Percentiles rank a stretch among this genome's conserved stretches.
phyloP scores from a whole-genome alignment of 2,329 filamentous ascomycete genomes.

The Blumeriella jaapii region DNA sequence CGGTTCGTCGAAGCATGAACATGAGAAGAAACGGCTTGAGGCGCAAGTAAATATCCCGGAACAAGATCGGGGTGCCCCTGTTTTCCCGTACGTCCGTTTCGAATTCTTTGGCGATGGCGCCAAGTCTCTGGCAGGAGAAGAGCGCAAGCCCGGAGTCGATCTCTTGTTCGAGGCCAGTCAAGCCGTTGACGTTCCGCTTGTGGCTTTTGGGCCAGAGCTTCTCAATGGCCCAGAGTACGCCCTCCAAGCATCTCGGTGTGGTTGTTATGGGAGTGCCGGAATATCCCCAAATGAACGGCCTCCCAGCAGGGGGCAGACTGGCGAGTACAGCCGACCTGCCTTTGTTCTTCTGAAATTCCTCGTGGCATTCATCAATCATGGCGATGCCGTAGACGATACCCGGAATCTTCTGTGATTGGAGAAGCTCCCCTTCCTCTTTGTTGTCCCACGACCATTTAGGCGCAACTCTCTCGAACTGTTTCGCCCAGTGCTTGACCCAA shows the following conservation, averaged over 20 bases:
- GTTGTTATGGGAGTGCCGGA: slow-evolving; percentile 14
- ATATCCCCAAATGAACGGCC: slow-evolving; percentile 17
- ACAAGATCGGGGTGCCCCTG: slow-evolving; percentile 1
- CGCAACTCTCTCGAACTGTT: slow-evolving; percentile 7
- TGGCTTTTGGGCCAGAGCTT: slow-evolving; percentile 5
- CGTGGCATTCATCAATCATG: slow-evolving; percentile 18
- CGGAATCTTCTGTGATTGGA: not conserved
- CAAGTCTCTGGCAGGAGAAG: slow-evolving; percentile 5
- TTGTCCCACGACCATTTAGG: not conserved
- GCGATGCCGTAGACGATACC: slow-evolving; percentile 18
- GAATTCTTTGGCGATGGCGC: slow-evolving; percentile 10
- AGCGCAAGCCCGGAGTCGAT: not conserved
- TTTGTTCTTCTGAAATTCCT: slow-evolving; percentile 10
- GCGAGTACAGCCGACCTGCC: slow-evolving; percentile 8
- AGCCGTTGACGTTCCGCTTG: not conserved
- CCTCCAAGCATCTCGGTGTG: slow-evolving; percentile 12
- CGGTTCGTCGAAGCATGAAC: slow-evolving; percentile 16
- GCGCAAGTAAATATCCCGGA: not conserved
- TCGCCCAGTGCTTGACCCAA: slow-evolving; percentile 6
- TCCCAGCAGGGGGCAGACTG: slow-evolving; percentile 4
- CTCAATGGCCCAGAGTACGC: slow-evolving; percentile 14
- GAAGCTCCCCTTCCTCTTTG: too few species aligned
- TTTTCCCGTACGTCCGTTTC: slow-evolving; percentile 7
- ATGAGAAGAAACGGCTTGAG: slow-evolving; percentile 10
- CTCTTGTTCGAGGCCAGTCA: slow-evolving; percentile 4